Evolutionary conservation across 768 basidiomycete genomes (phyloP), one percentile per base, ranked within the genome.

Genomic region (Boletus insuetus): DNA sequence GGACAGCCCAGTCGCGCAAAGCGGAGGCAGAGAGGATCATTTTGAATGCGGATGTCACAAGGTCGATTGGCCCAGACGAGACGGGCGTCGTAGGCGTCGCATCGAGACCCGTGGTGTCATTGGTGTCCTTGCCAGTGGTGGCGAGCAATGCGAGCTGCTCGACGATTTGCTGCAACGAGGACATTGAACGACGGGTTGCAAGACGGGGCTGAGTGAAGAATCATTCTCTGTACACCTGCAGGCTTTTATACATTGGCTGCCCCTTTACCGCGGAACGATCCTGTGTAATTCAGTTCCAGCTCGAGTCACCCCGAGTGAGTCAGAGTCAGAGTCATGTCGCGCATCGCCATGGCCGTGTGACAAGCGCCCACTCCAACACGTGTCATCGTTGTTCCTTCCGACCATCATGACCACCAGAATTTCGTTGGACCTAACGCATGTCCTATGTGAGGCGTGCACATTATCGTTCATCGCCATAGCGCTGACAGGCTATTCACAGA

Each of bases 391-490:
- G 34, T 11, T 35, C 16, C 4, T 16, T 16, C 35, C 16, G 35
- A 16, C 35, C 35, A 51, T 31, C 16, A 51, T 42, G 58, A n/a
- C 59, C 34, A 24, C 48, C 42, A 72, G 71, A 46, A 69, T 80
- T 4, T 78, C 86, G 38, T 66, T 88, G 37, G 84, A 86, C 60
- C 75, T 87, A 19, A 87, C 86, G 3, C 84, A 87, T 65, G 84
- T 87, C 54, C 67, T 85, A 34, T 87, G 86, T 87, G 58, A 60
- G 82, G 61, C 31, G 0, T 10, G 11, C 9, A 7, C 20, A 4
- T 12, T 3, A 20, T 41, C 40, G 3, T 26, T 32, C 1, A 22
- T 42, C 31, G 51, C 38, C 54, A 3, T 37, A 22, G 40, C 34
- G 43, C 61, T 54, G 53, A 53, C 45, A 41, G 2, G 31, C 35